Base-by-base conservation (phyloP, 352 stramenopile species). In the Halophytophthora batemanensis region DNA sequence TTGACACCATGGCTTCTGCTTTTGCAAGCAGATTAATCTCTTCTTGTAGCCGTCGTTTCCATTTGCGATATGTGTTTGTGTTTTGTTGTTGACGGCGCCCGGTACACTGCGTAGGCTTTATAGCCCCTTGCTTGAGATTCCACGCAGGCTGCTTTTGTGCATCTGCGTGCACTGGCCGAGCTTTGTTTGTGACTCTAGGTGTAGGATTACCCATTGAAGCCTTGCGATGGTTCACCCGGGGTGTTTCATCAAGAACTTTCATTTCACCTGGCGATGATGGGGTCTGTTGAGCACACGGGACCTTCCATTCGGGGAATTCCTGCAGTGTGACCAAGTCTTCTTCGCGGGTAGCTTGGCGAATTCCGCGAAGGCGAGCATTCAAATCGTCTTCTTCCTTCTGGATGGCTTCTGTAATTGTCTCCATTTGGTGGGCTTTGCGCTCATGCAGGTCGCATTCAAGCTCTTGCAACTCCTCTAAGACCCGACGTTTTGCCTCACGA, bases 1-100 rank as follows among this genome's bases (percentile, higher is more conserved):
- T 77, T 3, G 56, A 19, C 14, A 86, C 48, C 13, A 86, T 35
- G 28, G 48, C 44, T 19, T 50, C 50, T n/a, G 68, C 74, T 35
- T 86, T 86, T 2, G 58, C 42, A 7, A 90, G 50, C 11, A 90
- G 45, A 25, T 61, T 43, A 11, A 67, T 54, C 47, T 90, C 79
- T 15, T 77, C 64, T 21, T 65, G 49, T 0, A 90, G 29, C 7
- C 79, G 69, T 37, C 72, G 51, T 10, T 61, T 69, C 77, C 78
- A 87, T 42, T 74, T 74, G 14, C 61, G 38, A 11, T 71, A 69
- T 8, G 23, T 31, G 18, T 58, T 69, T 33, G 19, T 41, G 10
- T 42, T 47, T 23, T 44, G 45, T 22, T 56, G 55, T 2, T 47
- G 36, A 21, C 36, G 55, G 29, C 23, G 25, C 51, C 42, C 37